A percentile compares a stretch with the other conserved stretches of the same genome.
phyloP scores from a whole-genome alignment of 805 yeast genomes.

The Vanderwaltozyma polyspora region DNA sequence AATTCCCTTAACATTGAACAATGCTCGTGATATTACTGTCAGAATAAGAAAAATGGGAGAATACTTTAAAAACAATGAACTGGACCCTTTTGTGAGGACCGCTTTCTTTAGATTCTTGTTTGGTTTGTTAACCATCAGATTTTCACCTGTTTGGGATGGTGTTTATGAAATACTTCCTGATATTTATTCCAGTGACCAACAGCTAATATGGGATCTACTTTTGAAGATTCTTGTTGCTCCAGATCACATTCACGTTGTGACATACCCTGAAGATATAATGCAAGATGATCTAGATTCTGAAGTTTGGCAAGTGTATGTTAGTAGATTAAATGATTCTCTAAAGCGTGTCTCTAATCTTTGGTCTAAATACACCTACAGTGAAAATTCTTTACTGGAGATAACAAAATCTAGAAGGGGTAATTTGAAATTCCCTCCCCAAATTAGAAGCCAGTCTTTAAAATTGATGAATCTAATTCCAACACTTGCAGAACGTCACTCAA shows the following conservation, averaged over 20 bases:
- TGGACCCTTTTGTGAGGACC: slow-evolving; percentile 6
- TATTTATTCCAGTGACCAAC: slow-evolving; percentile 33
- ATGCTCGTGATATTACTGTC: slow-evolving; percentile 63
- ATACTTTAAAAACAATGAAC: slow-evolving; percentile 29
- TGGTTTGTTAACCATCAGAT: slow-evolving; percentile 64
- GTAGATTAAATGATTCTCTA: slow-evolving; percentile 34
- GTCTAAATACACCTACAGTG: slow-evolving; percentile 26
- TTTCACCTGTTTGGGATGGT: slow-evolving; percentile 81
- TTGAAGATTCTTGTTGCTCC: slow-evolving; percentile 25
- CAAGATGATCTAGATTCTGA: slow-evolving; percentile 4
- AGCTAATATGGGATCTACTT: slow-evolving; percentile 46
- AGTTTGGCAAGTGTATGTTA: slow-evolving; percentile 36
- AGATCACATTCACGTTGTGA: slow-evolving; percentile 11
- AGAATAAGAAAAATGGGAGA: slow-evolving; percentile 51
- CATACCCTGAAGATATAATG: slow-evolving; percentile 11
- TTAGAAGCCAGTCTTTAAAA: slow-evolving; percentile 47
- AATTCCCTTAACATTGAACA: slow-evolving; percentile 55
- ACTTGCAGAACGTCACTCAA: slow-evolving; percentile 56
- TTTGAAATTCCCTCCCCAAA: slow-evolving; percentile 31
- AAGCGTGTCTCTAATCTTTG: slow-evolving; percentile 20
- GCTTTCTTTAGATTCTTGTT: slow-evolving; percentile 37
- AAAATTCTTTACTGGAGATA: slow-evolving; percentile 29
- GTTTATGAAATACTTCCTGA: slow-evolving; percentile 49
- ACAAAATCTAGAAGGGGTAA: slow-evolving; percentile 30
- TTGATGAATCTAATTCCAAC: slow-evolving; percentile 48